Evolutionary conservation across 192 early-diverging fungal genomes (phyloP), one percentile per base, ranked within the genome.

Genomic region (Gryganskiella cystojenkinii): DNA sequence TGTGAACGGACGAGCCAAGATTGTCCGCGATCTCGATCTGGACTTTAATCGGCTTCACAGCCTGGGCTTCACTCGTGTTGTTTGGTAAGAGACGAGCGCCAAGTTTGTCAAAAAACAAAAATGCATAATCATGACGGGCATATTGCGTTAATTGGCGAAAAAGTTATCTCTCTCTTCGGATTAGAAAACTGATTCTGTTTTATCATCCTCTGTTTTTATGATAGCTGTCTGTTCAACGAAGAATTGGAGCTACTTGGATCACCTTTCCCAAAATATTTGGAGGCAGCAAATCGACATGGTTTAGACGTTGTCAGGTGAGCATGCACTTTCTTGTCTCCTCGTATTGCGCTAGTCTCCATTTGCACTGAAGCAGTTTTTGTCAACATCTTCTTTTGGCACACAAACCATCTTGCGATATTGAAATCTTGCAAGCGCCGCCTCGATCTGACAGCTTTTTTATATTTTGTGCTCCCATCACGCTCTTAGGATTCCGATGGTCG

Each of bases 161-260:
- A n/a, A n/a, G n/a, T 67, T 50, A 3, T 9, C 53, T 40, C 33
- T 31, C 40, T 22, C 35, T 45, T 50, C 42, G 42, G 19, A 9
- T 24, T 37, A 43, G 24, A 34, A 51, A 24, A 6, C n/a, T 61
- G 34, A 30, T 65, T 52, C 55, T 63, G 19, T 28, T 53, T 55
- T 44, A 67, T 76, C 31, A 19, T 55, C 56, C 20, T 15, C 46
- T 15, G 33, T 22, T 50, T 56, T 40, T 65, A 31, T 54, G n/a
- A 72, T 64, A 90, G 90, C 58, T 92, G 90, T 55, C 62, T 94
- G 4, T 83, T 88, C 58, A 88, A 92, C 66, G 72, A 69, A 1
- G 92, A 93, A 76, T 65, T 94, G 3, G 80, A 80, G 31, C 90
- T 82, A 31, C 82, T 94, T 9, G 91, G 92, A 24, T 91, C 89